Conservation (phyloP, 768 basidiomycete genomes). For the Boletus subparvulus region DNA sequence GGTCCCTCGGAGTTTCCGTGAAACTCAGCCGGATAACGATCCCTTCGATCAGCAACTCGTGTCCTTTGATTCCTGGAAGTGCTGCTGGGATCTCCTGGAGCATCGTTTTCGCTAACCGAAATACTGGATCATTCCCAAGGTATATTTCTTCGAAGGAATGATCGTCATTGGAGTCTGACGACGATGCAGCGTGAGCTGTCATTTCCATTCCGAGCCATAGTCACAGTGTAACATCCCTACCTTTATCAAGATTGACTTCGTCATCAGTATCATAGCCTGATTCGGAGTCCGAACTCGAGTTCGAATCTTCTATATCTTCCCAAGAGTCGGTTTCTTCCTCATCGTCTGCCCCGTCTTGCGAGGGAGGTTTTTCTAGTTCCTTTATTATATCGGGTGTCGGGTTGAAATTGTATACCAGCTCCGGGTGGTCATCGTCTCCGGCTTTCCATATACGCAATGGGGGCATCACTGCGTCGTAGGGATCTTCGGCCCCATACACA, state of each 20-base stretch:
- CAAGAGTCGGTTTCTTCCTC: not conserved
- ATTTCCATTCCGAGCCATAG: not conserved
- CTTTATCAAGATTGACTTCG: not conserved
- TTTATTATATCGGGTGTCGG: not conserved
- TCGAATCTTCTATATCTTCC: not conserved
- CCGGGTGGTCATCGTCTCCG: not conserved
- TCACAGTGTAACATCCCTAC: not conserved
- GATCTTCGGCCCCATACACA: not conserved
- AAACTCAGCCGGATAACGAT: not conserved
- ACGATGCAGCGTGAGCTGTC: not conserved
- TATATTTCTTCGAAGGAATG: not conserved
- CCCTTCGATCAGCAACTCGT: no score
- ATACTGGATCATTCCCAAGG: not conserved
- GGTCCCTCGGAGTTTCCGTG: no score
- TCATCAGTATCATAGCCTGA: not conserved
- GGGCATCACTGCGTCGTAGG: not conserved
- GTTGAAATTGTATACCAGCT: slow-evolving; percentile 9
- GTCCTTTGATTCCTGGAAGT: no score
- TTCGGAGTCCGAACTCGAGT: not conserved
- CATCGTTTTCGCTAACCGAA: no score
- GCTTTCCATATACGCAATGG: slow-evolving; percentile 15
- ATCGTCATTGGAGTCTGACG: not conserved
- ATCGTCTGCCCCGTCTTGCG: not conserved
- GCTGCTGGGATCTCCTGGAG: no score
- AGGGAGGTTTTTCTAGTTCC: no score